These are phyloP conservation scores for Blastocladiella emersonii DNA, from an alignment of 371 early-diverging fungal genomes.

Conservation along the genomic window DNA sequence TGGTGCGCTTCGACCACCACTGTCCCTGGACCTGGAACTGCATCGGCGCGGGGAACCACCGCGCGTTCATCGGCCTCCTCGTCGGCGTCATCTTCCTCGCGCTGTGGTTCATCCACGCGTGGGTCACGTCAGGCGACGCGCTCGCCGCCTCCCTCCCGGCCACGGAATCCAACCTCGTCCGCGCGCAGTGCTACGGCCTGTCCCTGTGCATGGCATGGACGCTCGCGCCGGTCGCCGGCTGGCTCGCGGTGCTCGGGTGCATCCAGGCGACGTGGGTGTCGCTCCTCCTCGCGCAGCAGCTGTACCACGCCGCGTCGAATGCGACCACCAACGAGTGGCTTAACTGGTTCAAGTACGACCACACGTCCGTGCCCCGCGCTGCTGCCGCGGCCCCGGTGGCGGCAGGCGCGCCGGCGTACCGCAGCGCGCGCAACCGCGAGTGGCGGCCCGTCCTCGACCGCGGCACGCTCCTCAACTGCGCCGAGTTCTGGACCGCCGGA, in stretches of 20 bases:
- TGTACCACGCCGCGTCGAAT: constrained; percentile 57
- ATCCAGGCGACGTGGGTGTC: constrained; percentile 68
- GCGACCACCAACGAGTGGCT: constrained; percentile 83
- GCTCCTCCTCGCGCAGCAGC: constrained; percentile 56
- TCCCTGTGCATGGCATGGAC: constrained; percentile 40
- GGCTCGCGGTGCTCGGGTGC: constrained; percentile 49
- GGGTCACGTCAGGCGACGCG: not conserved
- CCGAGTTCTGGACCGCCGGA: constrained; percentile 23
- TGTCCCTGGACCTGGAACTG: constrained; percentile 83
- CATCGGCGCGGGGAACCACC: constrained; percentile 76
- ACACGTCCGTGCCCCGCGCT: constrained; percentile 25
- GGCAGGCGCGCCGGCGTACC: not conserved
- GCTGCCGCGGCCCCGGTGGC: not conserved
- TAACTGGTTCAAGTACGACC: constrained; percentile 36
- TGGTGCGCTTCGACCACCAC: constrained; percentile 93
- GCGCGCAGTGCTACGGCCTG: constrained; percentile 12
- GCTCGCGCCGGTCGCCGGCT: constrained; percentile 54
- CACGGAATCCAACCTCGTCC: not conserved
- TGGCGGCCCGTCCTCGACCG: constrained; percentile 13
- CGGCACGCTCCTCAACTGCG: constrained; percentile 21
- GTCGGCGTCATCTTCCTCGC: constrained; percentile 41
- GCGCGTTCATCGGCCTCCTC: constrained; percentile 66
- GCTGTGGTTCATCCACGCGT: constrained; percentile 28
- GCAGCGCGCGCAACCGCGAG: not conserved
- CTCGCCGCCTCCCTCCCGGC: constrained; percentile 1